Evolutionary conservation across 2,329 filamentous ascomycete species (phyloP).

Genomic region (Leptographium wingfieldii): DNA sequence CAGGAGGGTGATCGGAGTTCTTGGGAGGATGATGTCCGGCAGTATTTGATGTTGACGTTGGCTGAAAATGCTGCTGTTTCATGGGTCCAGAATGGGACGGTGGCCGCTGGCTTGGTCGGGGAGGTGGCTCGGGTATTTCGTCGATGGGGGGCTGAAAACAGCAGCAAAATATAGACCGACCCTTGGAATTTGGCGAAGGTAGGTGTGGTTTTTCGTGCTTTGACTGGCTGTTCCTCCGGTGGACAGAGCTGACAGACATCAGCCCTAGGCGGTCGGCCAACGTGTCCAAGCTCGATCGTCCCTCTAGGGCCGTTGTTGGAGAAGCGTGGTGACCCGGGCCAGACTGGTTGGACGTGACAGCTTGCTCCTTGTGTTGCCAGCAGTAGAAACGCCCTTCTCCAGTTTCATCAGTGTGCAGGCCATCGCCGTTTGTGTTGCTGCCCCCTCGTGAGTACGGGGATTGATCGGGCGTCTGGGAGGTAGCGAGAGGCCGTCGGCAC

Average conservation of each 20-base stretch:
- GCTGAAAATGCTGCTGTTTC: neutral
- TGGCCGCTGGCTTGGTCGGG: constrained; percentile 34
- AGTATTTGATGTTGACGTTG: neutral
- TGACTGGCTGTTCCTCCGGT: constrained; percentile 16
- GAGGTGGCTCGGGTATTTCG: constrained; percentile 25
- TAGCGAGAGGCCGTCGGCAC: constrained; percentile 60
- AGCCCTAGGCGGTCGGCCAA: constrained; percentile 68
- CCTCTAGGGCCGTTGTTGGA: constrained; percentile 43
- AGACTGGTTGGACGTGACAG: constrained; percentile 33
- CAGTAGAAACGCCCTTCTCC: constrained; percentile 61
- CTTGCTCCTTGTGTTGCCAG: constrained; percentile 93
- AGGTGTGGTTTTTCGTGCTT: constrained; percentile 12
- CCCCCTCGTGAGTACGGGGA: neutral
- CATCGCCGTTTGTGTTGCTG: constrained; percentile 11
- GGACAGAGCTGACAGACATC: constrained; percentile 38
- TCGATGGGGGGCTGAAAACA: constrained; percentile 39
- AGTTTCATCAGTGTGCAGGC: constrained; percentile 33
- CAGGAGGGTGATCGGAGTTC: neutral
- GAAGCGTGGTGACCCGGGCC: constrained; percentile 30
- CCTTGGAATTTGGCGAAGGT: constrained; percentile 9
- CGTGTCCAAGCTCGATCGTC: constrained; percentile 73
- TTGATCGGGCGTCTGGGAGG: constrained; percentile 21
- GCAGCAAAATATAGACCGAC: constrained; percentile 30
- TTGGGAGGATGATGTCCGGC: constrained; percentile 7
- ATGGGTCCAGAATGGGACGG: neutral